Percentiles rank a stretch among this genome's conserved stretches.
These are phyloP conservation scores for Fusarium ramigenum DNA, from an alignment of 2,329 filamentous ascomycete genomes.

Conservation along the genomic window DNA sequence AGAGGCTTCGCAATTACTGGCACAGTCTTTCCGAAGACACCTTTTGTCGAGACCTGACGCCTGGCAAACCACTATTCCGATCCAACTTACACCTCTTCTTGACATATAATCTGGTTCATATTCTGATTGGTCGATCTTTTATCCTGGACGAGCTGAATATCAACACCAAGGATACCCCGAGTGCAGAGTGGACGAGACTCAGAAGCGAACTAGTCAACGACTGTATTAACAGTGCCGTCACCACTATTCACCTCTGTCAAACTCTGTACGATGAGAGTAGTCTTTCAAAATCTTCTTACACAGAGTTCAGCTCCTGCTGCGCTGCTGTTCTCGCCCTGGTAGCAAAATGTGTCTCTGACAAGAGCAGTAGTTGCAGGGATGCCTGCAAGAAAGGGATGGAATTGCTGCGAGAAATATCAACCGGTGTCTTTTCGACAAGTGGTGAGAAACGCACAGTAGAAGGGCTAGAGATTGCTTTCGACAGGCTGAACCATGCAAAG, in stretches of 20 bases:
- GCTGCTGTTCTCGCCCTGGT: constrained; percentile 28
- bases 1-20: constrained; percentile 21
- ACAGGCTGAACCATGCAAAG: constrained; percentile 1
- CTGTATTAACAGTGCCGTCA: constrained; percentile 20
- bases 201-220: constrained; percentile 18
- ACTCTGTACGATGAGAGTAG: constrained; percentile 6
- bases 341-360: constrained; percentile 16
- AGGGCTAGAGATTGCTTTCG: constrained; percentile 10
- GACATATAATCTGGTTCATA: constrained; percentile 28
- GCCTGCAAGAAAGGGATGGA: constrained; percentile 18
- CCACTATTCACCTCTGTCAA: constrained; percentile 30
- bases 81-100: constrained; percentile 36
- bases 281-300: constrained; percentile 37
- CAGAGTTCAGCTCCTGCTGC: constrained; percentile 33
- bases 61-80: constrained; percentile 33
- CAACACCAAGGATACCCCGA: background rate
- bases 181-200: constrained; percentile 5
- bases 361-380: background rate
- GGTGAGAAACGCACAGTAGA: constrained; percentile 22
- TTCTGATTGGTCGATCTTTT: constrained; percentile 33
- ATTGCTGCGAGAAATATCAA: constrained; percentile 24
- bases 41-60: constrained; percentile 30
- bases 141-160: constrained; percentile 17
- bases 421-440: constrained; percentile 16
- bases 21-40: constrained; percentile 21